Conservation (phyloP, 73 alveolate genomes). For the Tetrahymena elliotti region DNA sequence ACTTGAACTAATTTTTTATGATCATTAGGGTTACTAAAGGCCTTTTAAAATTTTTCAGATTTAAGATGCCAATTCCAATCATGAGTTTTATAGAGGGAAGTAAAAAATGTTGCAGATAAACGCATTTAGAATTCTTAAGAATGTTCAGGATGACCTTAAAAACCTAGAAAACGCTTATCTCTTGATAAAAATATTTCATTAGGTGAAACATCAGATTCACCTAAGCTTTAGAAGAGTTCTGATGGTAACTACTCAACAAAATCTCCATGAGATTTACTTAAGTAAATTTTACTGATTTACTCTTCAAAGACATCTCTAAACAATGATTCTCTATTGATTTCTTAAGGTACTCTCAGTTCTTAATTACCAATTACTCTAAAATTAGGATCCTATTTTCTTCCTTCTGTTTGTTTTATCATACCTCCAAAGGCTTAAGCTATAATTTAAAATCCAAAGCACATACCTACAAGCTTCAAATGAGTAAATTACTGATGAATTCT, state of each 20-base stretch:
- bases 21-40: neutral
- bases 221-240: neutral
- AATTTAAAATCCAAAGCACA: neutral
- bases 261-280: neutral
- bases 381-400: neutral
- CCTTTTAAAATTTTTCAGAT: neutral
- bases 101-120: neutral
- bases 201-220: neutral
- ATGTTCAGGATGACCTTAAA: neutral
- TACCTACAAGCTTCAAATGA: neutral
- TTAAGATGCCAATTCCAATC: neutral
- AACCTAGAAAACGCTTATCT: neutral
- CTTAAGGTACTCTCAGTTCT: neutral
- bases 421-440: neutral
- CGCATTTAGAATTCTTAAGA: neutral
- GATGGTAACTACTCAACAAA: neutral
- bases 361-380: neutral
- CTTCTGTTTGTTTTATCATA: neutral
- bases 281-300: no score
- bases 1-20: neutral
- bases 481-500: neutral
- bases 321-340: neutral
- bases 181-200: neutral
- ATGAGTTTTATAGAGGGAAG: neutral
- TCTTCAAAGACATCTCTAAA: neutral